Conservation (phyloP, 2,329 filamentous ascomycete species). For the Fusarium papillatum region DNA sequence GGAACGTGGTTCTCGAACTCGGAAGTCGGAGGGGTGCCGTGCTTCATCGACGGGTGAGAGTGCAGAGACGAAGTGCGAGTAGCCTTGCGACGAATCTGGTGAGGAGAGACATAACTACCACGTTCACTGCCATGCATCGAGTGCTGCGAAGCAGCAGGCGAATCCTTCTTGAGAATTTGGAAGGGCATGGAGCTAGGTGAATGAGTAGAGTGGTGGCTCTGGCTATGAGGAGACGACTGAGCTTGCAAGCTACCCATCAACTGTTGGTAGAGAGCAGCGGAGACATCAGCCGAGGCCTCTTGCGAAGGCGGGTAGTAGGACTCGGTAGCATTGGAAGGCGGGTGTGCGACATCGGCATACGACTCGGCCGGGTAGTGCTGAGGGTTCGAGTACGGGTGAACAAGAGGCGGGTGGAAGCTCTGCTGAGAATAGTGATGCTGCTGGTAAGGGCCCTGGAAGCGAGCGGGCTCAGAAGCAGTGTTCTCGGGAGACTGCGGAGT, state of each 20-base stretch:
- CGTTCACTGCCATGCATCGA: constrained; percentile 53
- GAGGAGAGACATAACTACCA: constrained; percentile 60
- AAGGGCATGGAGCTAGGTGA: constrained; percentile 50
- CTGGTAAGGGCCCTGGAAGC: constrained; percentile 48
- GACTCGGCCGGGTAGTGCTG: constrained; percentile 45
- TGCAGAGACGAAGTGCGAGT: constrained; percentile 52
- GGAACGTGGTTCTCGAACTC: constrained; percentile 47
- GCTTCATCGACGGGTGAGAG: constrained; percentile 44
- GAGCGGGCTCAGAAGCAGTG: constrained; percentile 42
- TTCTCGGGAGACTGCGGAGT: constrained; percentile 60
- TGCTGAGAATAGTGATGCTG: constrained; percentile 27
- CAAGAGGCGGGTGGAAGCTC: constrained; percentile 42
- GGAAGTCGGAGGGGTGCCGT: constrained; percentile 47
- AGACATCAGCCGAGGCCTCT: constrained; percentile 53
- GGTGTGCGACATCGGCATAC: constrained; percentile 41
- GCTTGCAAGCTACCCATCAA: constrained; percentile 51
- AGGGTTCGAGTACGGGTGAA: constrained; percentile 35
- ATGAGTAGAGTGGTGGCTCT: constrained; percentile 45
- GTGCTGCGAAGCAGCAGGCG: constrained; percentile 54
- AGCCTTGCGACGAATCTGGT: constrained; percentile 54
- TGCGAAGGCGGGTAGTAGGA: constrained; percentile 48
- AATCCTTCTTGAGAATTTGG: constrained; percentile 66
- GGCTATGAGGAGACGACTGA: constrained; percentile 57
- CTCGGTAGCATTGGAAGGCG: constrained; percentile 41
- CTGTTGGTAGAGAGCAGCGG: constrained; percentile 53